A percentile compares a stretch with the other conserved stretches of the same genome.
Conservation (phyloP, 1,284 basidiomycete genomes). For the Moesziomyces aphidis region DNA sequence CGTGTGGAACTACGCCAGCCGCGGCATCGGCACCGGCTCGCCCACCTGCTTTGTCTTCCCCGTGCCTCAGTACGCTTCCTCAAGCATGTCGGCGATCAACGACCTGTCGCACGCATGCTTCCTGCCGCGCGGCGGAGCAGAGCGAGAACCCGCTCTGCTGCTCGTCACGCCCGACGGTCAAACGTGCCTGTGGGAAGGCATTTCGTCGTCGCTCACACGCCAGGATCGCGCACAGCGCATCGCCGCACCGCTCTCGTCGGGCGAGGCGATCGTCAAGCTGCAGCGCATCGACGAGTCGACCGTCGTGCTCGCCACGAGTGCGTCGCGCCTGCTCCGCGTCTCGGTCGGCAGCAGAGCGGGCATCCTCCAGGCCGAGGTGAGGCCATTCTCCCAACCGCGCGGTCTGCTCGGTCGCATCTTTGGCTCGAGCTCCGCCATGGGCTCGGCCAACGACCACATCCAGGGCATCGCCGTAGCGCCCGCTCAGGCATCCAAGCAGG, state of each 20-base stretch:
- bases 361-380: constrained; percentile 40
- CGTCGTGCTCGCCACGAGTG: constrained; percentile 51
- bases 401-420: constrained; percentile 62
- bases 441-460: constrained; percentile 41
- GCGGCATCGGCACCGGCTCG: constrained; percentile 37
- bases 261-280: constrained; percentile 45
- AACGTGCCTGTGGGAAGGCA: constrained; percentile 52
- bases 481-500: constrained; percentile 23
- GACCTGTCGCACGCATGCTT: constrained; percentile 44
- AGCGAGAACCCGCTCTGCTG: constrained; percentile 55
- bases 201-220: constrained; percentile 46
- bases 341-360: constrained; percentile 49
- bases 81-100: constrained; percentile 28
- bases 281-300: constrained; percentile 42
- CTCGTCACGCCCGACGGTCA: constrained; percentile 51
- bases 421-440: constrained; percentile 42
- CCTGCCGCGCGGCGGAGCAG: constrained; percentile 27
- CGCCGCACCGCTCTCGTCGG: constrained; percentile 21
- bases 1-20: constrained; percentile 60
- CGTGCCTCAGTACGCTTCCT: constrained; percentile 37
- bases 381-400: constrained; percentile 54
- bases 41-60: constrained; percentile 57
- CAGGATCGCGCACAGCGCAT: constrained; percentile 41
- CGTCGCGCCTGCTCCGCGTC: constrained; percentile 48
- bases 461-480: constrained; percentile 50